Percentiles rank a stretch among this genome's conserved stretches.
Conservation (phyloP, 768 basidiomycete species). For the Melanogaster broomeanus region DNA sequence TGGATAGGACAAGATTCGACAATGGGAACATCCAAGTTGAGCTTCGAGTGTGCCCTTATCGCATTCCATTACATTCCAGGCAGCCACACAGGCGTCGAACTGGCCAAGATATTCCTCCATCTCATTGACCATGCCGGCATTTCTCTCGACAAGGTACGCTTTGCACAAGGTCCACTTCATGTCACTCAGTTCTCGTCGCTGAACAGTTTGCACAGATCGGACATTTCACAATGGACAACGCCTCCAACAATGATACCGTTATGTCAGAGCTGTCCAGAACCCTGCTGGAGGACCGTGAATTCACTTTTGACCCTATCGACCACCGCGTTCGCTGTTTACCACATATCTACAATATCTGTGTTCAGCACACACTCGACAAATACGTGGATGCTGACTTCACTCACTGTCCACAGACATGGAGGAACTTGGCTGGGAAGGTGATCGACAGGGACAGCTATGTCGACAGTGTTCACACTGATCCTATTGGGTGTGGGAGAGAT, state of each 20-base stretch:
- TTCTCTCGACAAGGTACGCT: constrained; percentile 3
- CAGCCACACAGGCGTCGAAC: constrained; percentile 8
- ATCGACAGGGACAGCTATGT: background rate
- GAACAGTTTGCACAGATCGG: constrained; percentile 12
- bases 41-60: constrained; percentile 10
- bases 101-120: background rate
- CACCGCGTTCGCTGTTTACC: constrained; percentile 20
- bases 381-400: background rate
- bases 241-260: constrained; percentile 13
- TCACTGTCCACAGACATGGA: background rate
- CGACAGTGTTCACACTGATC: background rate
- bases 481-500: background rate
- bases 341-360: constrained; percentile 23
- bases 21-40: background rate
- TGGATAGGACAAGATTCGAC: constrained; percentile 14
- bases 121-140: constrained; percentile 4
- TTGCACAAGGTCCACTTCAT: too few relatives aligned
- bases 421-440: background rate
- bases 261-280: constrained; percentile 1
- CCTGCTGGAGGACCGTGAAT: constrained; percentile 1
- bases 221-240: constrained; percentile 13
- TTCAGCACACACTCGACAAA: constrained; percentile 8
- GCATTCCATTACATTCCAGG: constrained; percentile 13
- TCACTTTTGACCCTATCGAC: constrained; percentile 11
- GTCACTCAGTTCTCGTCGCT: background rate